A percentile compares a stretch with the other conserved stretches of the same genome.
phyloP scores from a whole-genome alignment of 345 rosid species.

The Rhodomyrtus tomentosa region DNA sequence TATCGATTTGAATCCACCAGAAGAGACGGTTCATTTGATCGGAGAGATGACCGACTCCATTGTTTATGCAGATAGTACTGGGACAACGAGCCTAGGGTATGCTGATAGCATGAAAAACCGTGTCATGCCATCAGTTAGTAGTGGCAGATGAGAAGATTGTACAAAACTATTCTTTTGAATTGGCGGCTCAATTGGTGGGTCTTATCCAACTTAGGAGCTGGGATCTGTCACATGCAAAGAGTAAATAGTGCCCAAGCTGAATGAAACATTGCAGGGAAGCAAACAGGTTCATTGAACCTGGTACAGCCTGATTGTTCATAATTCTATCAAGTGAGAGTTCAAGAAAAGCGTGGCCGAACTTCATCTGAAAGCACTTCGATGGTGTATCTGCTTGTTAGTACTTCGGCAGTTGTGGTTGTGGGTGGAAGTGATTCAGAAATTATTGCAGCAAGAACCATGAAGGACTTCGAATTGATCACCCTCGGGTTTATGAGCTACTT shows the following conservation, averaged over 20 bases:
- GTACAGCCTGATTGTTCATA: background rate
- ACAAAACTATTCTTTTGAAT: background rate
- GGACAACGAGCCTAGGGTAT: background rate
- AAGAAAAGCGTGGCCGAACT: background rate
- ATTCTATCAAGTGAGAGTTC: background rate
- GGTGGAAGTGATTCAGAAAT: background rate
- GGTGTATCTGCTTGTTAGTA: background rate
- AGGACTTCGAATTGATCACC: background rate
- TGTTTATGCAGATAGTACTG: background rate
- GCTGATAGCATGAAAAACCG: background rate
- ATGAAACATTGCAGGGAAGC: background rate
- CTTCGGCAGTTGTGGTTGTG: background rate
- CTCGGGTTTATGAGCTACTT: background rate
- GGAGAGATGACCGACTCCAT: background rate
- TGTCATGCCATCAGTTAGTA: background rate
- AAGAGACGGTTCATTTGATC: conserved; percentile 8
- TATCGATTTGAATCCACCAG: background rate
- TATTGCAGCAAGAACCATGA: background rate
- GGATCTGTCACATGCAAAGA: background rate
- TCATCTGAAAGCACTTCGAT: background rate
- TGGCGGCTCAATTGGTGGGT: background rate
- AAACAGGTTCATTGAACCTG: background rate
- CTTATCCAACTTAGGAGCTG: background rate
- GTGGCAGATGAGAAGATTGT: background rate
- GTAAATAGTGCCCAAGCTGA: background rate